A percentile compares a stretch with the other conserved stretches of the same genome.
Conservation (phyloP, 2,329 filamentous ascomycete genomes). For the Xylaria sp. region DNA sequence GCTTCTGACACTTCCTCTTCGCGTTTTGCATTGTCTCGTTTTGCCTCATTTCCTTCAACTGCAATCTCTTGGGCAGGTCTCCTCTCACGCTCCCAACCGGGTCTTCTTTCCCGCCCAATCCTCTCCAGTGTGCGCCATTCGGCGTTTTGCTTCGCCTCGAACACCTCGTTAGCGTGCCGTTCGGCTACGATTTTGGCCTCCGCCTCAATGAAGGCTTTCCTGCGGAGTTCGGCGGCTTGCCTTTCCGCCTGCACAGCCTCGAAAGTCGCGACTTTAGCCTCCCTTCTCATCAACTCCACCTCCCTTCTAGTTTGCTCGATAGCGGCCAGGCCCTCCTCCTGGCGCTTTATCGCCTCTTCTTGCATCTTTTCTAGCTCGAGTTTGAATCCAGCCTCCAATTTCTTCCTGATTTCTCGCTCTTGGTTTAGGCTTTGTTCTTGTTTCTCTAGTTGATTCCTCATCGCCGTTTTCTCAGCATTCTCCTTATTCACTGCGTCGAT, state of each 20-base stretch:
- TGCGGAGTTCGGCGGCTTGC: constrained; percentile 6
- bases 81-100: background rate
- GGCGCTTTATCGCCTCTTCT: constrained; percentile 3
- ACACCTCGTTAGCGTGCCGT: background rate
- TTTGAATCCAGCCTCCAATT: constrained; percentile 13
- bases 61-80: background rate
- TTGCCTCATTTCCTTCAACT: background rate
- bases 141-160: background rate
- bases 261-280: constrained; percentile 7
- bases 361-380: constrained; percentile 10
- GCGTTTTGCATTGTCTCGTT: no score
- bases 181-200: constrained; percentile 7
- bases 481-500: background rate
- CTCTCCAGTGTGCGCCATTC: background rate
- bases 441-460: background rate
- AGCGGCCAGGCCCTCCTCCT: constrained; percentile 9
- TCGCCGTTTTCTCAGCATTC: background rate
- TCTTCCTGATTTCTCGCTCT: constrained; percentile 7
- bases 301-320: constrained; percentile 17
- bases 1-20: no score
- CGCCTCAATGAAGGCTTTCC: constrained; percentile 6
- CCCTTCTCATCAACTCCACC: constrained; percentile 13
- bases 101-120: background rate
- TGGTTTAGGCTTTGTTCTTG: background rate
- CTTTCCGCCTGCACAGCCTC: constrained; percentile 9